phyloP scores from a whole-genome alignment of 202 grass and related monocot species.

The Musa balbisiana region DNA sequence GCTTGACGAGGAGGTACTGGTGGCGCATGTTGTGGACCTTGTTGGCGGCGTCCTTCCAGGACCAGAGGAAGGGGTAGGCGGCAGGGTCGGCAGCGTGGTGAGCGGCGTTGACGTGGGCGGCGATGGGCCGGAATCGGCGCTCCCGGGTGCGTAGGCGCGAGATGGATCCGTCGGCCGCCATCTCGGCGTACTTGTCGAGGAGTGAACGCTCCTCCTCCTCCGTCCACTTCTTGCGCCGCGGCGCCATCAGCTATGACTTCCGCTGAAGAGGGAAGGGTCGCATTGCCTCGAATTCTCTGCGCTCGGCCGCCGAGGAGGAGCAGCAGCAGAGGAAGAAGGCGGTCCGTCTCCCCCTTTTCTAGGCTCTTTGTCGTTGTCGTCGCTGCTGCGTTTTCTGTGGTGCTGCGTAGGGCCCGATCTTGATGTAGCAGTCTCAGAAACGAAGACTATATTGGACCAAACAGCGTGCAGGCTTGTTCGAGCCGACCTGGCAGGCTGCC shows the following conservation, averaged over 20 bases:
- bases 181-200: slow-evolving; percentile 19
- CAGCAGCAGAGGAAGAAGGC: background rate
- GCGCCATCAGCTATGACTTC: background rate
- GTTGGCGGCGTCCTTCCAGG: slow-evolving; percentile 22
- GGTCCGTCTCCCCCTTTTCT: background rate
- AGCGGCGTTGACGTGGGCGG: slow-evolving; percentile 14
- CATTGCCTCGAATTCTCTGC: background rate
- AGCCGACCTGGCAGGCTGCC: background rate
- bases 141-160: slow-evolving; percentile 10
- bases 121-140: slow-evolving; percentile 12
- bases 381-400: background rate
- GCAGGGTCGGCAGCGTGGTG: slow-evolving; percentile 11
- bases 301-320: background rate
- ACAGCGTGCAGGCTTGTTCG: no score
- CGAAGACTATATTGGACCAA: no score
- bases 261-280: background rate
- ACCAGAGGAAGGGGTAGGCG: slow-evolving; percentile 15
- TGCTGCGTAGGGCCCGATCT: background rate
- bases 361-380: background rate
- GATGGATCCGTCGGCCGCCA: slow-evolving; percentile 16
- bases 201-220: slow-evolving; percentile 25
- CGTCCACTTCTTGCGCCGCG: slow-evolving; percentile 22
- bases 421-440: background rate
- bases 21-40: slow-evolving; percentile 26
- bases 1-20: slow-evolving; percentile 25